Conservation (phyloP, 2,329 filamentous ascomycete genomes). For the Colletotrichum sp. region DNA sequence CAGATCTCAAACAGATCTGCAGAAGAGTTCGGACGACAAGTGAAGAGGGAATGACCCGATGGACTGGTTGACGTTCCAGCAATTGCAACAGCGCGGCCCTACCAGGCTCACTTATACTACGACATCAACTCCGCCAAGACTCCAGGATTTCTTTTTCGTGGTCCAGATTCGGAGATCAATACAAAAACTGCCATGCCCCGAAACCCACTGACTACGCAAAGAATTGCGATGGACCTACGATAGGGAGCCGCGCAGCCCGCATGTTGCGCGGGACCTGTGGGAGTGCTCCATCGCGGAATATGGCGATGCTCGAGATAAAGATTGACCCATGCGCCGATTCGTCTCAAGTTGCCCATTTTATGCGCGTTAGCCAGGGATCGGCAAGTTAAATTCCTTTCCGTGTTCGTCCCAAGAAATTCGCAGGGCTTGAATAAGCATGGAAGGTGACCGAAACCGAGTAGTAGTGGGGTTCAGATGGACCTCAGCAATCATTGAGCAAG, state of each 20-base stretch:
- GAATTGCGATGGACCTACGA: background rate
- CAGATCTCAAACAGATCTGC: background rate
- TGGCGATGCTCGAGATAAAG: constrained; percentile 2
- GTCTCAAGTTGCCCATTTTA: background rate
- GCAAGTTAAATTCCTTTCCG: background rate
- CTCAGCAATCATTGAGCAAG: background rate
- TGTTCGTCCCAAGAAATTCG: constrained; percentile 1
- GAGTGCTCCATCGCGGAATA: background rate
- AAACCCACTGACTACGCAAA: background rate
- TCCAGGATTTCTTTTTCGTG: background rate
- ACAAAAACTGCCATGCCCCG: background rate
- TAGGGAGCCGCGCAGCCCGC: background rate
- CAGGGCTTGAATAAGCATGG: background rate
- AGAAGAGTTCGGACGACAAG: background rate
- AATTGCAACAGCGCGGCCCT: background rate
- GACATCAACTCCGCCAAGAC: background rate
- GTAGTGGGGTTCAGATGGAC: background rate
- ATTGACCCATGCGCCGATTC: background rate
- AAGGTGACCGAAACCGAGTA: background rate
- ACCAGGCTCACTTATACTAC: background rate
- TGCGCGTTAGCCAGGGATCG: background rate
- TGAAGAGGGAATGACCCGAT: background rate
- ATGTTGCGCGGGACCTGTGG: background rate
- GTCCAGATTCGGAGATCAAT: background rate
- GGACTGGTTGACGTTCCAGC: background rate